These are phyloP conservation scores for Pistacia vera DNA, from an alignment of 345 rosid genomes.

Conservation along the genomic window DNA sequence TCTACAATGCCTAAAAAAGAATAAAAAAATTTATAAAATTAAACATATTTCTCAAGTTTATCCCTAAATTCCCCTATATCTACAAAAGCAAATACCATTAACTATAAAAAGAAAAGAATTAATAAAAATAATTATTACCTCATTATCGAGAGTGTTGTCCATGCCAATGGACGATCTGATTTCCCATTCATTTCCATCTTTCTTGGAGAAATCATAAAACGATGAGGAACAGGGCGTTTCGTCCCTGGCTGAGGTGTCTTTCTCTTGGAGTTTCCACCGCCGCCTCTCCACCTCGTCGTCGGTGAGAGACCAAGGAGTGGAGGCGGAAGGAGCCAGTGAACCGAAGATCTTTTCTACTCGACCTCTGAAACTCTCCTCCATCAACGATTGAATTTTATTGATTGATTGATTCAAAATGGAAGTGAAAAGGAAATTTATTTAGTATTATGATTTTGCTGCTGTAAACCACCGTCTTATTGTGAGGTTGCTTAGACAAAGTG, in stretches of 20 bases:
- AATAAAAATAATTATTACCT: conserved; percentile 39
- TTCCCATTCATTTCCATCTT: conserved; percentile 58
- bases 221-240: conserved; percentile 55
- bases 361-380: conserved; percentile 50
- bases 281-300: conserved; percentile 44
- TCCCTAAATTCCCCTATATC: no score
- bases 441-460: no score
- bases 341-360: conserved; percentile 65
- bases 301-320: conserved; percentile 48
- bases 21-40: no score
- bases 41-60: no score
- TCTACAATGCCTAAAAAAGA: no score
- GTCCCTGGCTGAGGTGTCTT: conserved; percentile 38
- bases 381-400: background rate
- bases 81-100: background rate
- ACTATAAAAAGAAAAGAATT: background rate
- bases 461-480: no score
- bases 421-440: no score
- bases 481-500: no score
- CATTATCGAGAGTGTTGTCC: conserved; percentile 78
- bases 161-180: conserved; percentile 74
- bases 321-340: conserved; percentile 47
- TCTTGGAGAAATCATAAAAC: conserved; percentile 40
- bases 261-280: conserved; percentile 28
- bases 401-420: no score